Base-by-base conservation (phyloP, 805 yeast genomes). In the Maudiozyma barnettii region DNA sequence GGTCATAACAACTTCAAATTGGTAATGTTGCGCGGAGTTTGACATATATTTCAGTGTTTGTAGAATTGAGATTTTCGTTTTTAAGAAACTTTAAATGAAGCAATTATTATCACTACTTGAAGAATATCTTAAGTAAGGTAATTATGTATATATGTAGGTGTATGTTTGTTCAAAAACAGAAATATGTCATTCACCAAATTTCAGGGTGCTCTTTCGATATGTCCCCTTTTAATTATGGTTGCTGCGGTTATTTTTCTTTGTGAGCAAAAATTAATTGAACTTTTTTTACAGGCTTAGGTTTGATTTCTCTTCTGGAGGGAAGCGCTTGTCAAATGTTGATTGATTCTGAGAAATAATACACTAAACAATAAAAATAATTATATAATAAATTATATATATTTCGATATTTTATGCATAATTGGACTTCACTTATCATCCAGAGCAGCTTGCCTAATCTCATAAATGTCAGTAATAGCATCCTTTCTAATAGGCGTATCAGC, bases 1-100 rank as follows among this genome's bases (percentile, higher is more conserved):
- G 46, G 85, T 59, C 96, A 89, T 89, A 41, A 81, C 72, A 48
- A 90, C 96, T 51, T 88, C 76, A 64, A 78, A 89, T 55, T 82
- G 84, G 66, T 84, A 87, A 58, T 83, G 78, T 63, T 81, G 80
- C 12, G 14, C 23, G 3, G 29, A 5, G 21, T 21, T 13, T 18
- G 46, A 29, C 46, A 44, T 39, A 8, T 6, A 19, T n/a, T 37
- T n/a, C 3, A 18, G 18, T 10, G n/a, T 14, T 14, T 33, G 18
- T 33, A 33, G 8, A 6, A 6, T 3, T 26, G 30, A 6, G 30
- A 6, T 26, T 2, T 6, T 9, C 10, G 30, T 9, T 9, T 26
- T 26, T 26, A 26, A 26, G 30, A 6, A 12, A 26, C 4, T 26
- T 4, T 9, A 3, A 9, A 26, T 9, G 10, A 26, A 26, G 12